These are phyloP conservation scores for Fusarium neocosmosporiellum DNA, from an alignment of 2,329 filamentous ascomycete species.

Conservation along the genomic window DNA sequence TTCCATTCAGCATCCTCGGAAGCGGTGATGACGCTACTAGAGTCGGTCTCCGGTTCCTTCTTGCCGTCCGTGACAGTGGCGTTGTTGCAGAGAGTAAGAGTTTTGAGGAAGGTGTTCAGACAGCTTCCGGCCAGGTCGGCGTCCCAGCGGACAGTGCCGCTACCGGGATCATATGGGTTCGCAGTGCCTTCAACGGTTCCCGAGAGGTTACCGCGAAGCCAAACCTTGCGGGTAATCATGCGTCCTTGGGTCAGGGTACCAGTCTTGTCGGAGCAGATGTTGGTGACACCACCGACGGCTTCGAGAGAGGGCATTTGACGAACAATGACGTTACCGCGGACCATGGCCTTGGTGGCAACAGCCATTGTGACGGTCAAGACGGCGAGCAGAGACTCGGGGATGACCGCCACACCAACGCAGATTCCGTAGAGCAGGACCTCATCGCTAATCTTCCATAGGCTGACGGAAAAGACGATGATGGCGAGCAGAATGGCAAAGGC, in stretches of 20 bases:
- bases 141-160: conserved; percentile 62
- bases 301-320: conserved; percentile 74
- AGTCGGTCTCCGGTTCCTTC: conserved; percentile 59
- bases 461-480: conserved; percentile 71
- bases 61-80: conserved; percentile 61
- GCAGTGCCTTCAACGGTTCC: conserved; percentile 65
- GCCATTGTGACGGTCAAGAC: conserved; percentile 79
- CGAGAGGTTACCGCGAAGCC: conserved; percentile 65
- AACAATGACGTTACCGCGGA: conserved; percentile 72
- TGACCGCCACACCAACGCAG: conserved; percentile 71
- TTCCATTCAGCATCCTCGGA: conserved; percentile 62
- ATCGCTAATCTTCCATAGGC: conserved; percentile 62
- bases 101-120: conserved; percentile 62
- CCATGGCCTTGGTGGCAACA: conserved; percentile 73
- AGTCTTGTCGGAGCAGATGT: conserved; percentile 78
- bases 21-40: conserved; percentile 59
- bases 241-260: conserved; percentile 74
- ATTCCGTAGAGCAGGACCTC: conserved; percentile 72
- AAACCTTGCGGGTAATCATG: conserved; percentile 73
- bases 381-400: conserved; percentile 74
- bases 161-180: conserved; percentile 71
- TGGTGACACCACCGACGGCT: conserved; percentile 75
- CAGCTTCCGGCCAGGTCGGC: conserved; percentile 53
- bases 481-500: conserved; percentile 73
- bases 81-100: conserved; percentile 72